phyloP scores from a whole-genome alignment of 2,329 filamentous ascomycete genomes.

The Chalara sp. region DNA sequence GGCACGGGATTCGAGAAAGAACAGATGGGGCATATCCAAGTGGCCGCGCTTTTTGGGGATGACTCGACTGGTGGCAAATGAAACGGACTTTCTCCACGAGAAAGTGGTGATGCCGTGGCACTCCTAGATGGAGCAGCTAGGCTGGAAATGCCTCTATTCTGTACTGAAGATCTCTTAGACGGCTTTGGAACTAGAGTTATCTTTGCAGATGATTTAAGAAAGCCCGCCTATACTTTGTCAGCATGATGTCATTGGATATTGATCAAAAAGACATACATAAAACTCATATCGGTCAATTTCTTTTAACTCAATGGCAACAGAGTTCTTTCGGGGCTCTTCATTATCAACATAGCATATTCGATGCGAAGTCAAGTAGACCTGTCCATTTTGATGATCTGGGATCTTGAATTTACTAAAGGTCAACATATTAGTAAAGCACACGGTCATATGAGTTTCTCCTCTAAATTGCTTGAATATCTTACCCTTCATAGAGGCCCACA shows the following conservation, averaged over 20 bases:
- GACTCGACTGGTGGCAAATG: constrained; percentile 39
- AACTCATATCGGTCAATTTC: constrained; percentile 88
- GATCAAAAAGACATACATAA: constrained; percentile 50
- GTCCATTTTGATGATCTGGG: constrained; percentile 86
- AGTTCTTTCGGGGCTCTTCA: constrained; percentile 75
- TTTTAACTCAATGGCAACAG: constrained; percentile 78
- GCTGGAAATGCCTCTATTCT: constrained; percentile 44
- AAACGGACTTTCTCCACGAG: constrained; percentile 36
- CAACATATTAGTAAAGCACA: constrained; percentile 1
- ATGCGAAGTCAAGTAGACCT: constrained; percentile 94
- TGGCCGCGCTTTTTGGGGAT: constrained; percentile 53
- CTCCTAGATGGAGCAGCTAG: constrained; percentile 40
- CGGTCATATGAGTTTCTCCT: background rate
- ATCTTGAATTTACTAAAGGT: constrained; percentile 81
- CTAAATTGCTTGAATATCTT: constrained; percentile 34
- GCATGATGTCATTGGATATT: constrained; percentile 5
- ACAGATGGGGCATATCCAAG: constrained; percentile 95
- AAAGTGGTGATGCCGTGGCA: constrained; percentile 39
- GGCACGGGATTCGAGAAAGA: constrained; percentile 90
- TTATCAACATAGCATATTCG: constrained; percentile 93
- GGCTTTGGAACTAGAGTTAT: constrained; percentile 83
- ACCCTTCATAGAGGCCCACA: constrained; percentile 97
- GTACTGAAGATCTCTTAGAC: constrained; percentile 55
- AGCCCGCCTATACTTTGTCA: constrained; percentile 59
- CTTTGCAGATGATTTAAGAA: constrained; percentile 91